Evolutionary conservation across 192 early-diverging fungal species (phyloP), one percentile per base, ranked within the genome.

Genomic region (Coemansia asiatica): DNA sequence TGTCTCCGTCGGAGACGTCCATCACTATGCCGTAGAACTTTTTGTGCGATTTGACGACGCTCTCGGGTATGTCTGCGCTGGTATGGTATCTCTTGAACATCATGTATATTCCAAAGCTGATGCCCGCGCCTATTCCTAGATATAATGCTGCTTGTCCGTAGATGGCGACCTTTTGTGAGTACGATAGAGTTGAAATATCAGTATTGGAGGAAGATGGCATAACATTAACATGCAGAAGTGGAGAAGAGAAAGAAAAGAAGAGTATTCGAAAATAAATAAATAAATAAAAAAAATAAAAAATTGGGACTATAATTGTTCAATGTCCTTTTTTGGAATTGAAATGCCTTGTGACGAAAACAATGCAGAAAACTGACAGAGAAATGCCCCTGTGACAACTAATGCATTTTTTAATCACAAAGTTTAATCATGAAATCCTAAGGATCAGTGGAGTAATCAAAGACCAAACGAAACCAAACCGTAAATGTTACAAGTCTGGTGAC

Each of bases 1-100:
- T 72, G 65, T 81, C 79, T 46, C 79, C 79, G 59, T 81, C 79
- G 10, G 74, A 66, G 5, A 76, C 79, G 36, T 81, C 75, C 46
- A 81, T 38, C 1, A 81, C 71, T 18, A 63, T 69, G 10, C 79
- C 79, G 40, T 66, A 67, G n/a, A 81, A 56, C 56, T 60, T 62
- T 36, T 44, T 35, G 35, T 69, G 69, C 46, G 65, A 46, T 61
- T 67, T 69, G 10, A 81, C 31, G 9, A 60, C 56, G 60, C 74
- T 64, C 29, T 75, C 74, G 16, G 74, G 74, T 1, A 81, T 64
- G 54, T 81, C 70, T 13, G 74, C 63, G 26, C 70, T 63, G 3
- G 79, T 81, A 6, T 51, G 50, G 60, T 81, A 81, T 7, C 79
- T 74, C 0, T 59, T 64, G 29, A 81, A 59, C 77, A 80, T 74